These are phyloP conservation scores for Lepiota brunneoincarnata DNA, from an alignment of 768 basidiomycete genomes.

Conservation along the genomic window DNA sequence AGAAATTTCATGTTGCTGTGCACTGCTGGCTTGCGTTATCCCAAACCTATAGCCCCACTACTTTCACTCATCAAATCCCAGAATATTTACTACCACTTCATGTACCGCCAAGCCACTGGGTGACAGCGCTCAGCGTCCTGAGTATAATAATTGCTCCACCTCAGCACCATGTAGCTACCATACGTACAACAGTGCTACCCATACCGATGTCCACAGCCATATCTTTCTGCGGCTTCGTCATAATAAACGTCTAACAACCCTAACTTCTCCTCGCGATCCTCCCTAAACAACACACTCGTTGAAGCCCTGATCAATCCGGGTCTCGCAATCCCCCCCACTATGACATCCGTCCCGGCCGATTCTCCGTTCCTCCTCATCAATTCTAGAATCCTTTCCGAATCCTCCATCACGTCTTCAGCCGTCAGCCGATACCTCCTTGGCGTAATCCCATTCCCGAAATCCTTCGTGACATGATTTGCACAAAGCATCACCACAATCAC, in stretches of 20 bases:
- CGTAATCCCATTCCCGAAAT: slow-evolving; percentile 64
- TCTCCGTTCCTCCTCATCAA: not conserved
- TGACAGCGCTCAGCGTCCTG: too few relatives aligned
- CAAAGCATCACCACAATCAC: slow-evolving; percentile 61
- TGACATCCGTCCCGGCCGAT: slow-evolving; percentile 2
- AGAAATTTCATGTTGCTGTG: too few relatives aligned
- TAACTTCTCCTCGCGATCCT: slow-evolving; percentile 17
- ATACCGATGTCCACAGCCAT: not conserved
- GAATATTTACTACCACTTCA: too few relatives aligned
- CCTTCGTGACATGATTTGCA: slow-evolving; percentile 60
- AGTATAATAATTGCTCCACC: not conserved
- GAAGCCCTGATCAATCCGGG: too few relatives aligned
- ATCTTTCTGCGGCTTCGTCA: not conserved
- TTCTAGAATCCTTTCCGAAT: slow-evolving; percentile 31
- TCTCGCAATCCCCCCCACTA: slow-evolving; percentile 19
- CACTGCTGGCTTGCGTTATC: too few relatives aligned
- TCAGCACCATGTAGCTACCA: too few relatives aligned
- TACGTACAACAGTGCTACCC: not conserved
- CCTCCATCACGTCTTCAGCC: slow-evolving; percentile 41
- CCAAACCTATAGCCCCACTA: too few relatives aligned
- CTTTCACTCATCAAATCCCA: too few relatives aligned
- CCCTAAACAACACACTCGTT: slow-evolving; percentile 21
- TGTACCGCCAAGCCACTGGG: too few relatives aligned
- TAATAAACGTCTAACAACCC: slow-evolving; percentile 1
- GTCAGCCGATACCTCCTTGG: slow-evolving; percentile 58